Percentiles rank a stretch among this genome's conserved stretches.
Evolutionary conservation across 352 stramenopile genomes (phyloP).

Genomic region (Phytophthora citricola): DNA sequence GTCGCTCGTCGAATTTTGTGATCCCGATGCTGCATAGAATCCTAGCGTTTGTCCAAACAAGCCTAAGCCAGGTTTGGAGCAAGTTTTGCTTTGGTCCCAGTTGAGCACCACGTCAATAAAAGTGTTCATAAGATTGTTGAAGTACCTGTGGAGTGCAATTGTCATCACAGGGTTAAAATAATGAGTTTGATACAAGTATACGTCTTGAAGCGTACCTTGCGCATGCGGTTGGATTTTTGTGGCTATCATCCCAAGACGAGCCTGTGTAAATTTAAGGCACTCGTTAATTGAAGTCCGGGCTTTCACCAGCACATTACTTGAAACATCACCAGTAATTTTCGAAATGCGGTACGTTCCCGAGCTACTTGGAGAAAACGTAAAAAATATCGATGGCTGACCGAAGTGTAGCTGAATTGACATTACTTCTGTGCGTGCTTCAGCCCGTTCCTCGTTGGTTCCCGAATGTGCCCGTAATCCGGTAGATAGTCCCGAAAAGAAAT

Average conservation of each 20-base stretch:
- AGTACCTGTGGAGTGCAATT: background rate
- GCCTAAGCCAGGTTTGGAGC: background rate
- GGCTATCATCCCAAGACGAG: conserved; percentile 4
- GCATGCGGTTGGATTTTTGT: background rate
- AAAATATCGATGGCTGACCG: conserved; percentile 8
- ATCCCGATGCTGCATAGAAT: conserved; percentile 4
- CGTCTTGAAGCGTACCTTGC: conserved; percentile 2
- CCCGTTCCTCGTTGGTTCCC: conserved; percentile 11
- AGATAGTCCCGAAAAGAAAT: conserved; percentile 1
- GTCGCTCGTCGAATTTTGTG: conserved; percentile 7
- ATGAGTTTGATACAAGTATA: too few species aligned
- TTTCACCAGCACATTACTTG: background rate
- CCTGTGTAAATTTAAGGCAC: conserved; percentile 6
- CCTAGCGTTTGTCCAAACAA: background rate
- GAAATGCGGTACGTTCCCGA: background rate
- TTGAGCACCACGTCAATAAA: conserved; percentile 7
- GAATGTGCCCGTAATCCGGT: conserved; percentile 6
- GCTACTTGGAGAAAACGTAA: conserved; percentile 8
- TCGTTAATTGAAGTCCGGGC: background rate
- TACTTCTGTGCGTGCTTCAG: background rate
- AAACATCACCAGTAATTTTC: conserved; percentile 1
- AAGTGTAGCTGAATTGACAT: background rate
- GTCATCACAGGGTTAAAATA: too few species aligned
- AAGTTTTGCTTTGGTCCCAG: conserved; percentile 4
- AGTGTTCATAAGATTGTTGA: conserved; percentile 2